Evolutionary conservation across 495 filamentous ascomycete genomes (phyloP), one percentile per base, ranked within the genome.

Genomic region (Bryoglossum gracile): DNA sequence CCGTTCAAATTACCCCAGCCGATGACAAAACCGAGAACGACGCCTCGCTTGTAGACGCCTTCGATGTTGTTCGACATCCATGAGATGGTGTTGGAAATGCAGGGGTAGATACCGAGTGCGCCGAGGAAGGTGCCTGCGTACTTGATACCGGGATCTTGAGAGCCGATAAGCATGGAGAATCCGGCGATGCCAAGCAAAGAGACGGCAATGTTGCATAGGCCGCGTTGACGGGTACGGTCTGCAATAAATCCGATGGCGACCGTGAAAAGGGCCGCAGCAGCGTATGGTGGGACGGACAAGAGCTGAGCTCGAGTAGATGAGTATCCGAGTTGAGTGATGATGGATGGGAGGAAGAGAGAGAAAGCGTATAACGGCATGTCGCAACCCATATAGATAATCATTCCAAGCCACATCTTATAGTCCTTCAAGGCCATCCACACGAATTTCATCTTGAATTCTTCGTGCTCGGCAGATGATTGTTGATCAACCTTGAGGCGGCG

Each of bases 1-100:
- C 89, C 88, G 65, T 92, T 94, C 18, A 96, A 69, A 53, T 96
- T 96, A 6, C 90, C 90, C 87, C 89, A 95, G 13, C 87, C 87
- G 50, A 94, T 89, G 19, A 94, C 86, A 30, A 95, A 80, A 0
- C 90, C 90, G 2, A 94, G 65, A 0, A 86, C 84, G 1, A 95
- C 81, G 17, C 90, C 91, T 18, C 91, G 78, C 71, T 95, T 95
- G 66, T 94, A 94, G 3, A 89, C 84, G 16, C 91, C 91, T 66
- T 95, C 91, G 19, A 78, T 78, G 54, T 97, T 97, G 67, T 97
- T 97, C 38, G 79, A 78, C 14, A 82, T 66, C 91, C 91, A 97
- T 19, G 81, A 79, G 50, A 97, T 87, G 0, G 89, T 94, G 60
- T 95, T 94, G n/a, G 91, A 65, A 53, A 95, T 87, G 63, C 78